Conservation (phyloP, 805 yeast species). For the Clavispora fructus region DNA sequence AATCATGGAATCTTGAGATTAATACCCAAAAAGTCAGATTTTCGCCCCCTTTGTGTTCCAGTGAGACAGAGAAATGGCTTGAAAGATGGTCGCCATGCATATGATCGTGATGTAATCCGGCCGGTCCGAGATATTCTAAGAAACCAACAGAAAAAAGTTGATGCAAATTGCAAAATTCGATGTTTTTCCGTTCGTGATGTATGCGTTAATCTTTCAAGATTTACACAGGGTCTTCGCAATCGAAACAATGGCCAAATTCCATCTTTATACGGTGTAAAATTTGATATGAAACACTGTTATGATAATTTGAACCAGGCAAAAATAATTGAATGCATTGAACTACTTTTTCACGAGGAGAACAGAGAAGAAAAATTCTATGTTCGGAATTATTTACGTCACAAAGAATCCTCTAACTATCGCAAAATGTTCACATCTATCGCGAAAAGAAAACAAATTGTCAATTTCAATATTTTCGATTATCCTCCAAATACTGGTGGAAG, state of each 20-base stretch:
- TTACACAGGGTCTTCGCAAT: slow-evolving; percentile 19
- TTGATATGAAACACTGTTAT: slow-evolving; percentile 74
- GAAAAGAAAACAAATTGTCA: neutral
- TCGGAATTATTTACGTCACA: neutral
- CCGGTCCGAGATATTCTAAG: slow-evolving; percentile 35
- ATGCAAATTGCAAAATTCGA: slow-evolving; percentile 19
- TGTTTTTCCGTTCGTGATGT: slow-evolving; percentile 44
- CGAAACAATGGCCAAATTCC: slow-evolving; percentile 23
- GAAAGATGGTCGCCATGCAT: slow-evolving; percentile 3
- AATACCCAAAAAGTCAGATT: slow-evolving; percentile 57
- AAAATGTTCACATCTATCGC: neutral
- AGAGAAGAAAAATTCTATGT: slow-evolving; percentile 10
- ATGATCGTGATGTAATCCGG: slow-evolving; percentile 32
- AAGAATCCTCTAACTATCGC: neutral
- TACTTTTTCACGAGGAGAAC: slow-evolving; percentile 14
- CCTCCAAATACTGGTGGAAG: neutral
- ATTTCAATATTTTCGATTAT: neutral
- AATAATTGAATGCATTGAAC: slow-evolving; percentile 28
- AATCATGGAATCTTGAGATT: slow-evolving; percentile 42
- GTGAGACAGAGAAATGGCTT: neutral
- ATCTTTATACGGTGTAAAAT: slow-evolving; percentile 49
- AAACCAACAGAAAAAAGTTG: slow-evolving; percentile 8
- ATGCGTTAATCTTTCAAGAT: slow-evolving; percentile 32
- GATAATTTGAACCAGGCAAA: slow-evolving; percentile 58
- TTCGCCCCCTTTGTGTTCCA: slow-evolving; percentile 59